Base-by-base conservation (phyloP, 2,329 filamentous ascomycete species). In the Diaporthe vexans region DNA sequence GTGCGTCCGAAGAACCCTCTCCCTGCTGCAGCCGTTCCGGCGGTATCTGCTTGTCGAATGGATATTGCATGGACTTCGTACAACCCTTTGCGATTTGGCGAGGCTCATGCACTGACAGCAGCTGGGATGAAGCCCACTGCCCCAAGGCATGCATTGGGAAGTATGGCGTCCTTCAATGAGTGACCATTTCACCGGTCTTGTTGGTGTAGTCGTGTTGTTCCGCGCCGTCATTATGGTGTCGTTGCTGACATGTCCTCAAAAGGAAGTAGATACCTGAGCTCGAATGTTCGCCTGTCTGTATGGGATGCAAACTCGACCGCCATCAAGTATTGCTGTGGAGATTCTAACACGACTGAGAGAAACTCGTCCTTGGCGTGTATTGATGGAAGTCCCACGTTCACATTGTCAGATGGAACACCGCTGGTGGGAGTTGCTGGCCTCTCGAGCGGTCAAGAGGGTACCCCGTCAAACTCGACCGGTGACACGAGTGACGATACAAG, bases 1-100 rank as follows among this genome's bases (percentile, higher is more conserved):
- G 71, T 17, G 29, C 71, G n/a, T 68, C 59, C 4, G 63, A 40
- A 24, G 71, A 51, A 24, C 6, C 67, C 21, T 73, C 71, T 3
- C 71, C 68, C 48, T 73, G 71, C 43, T 73, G 37, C 13, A 40
- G 71, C 15, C n/a, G 4, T 9, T 1, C 24, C 3, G 26, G 48
- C 3, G 71, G 71, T 29, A 73, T 73, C 13, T 73, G 71, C 26
- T 43, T 73, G 40, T 73, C 71, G 5, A 73, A 73, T 17, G 71
- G 71, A 37, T 26, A 68, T 29, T 73, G 71, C 26, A 46, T 73
- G 71, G 58, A 67, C 17, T 73, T 56, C 33, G n/a, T 24, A 3
- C 71, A 73, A 24, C 71, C 71, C 4, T 67, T 73, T 52, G 58
- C 48, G 7, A 52, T 73, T 8, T 73, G 40, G 35, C 43, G 71